phyloP scores from a whole-genome alignment of 768 basidiomycete genomes.

The Boletus vermiculosoides region DNA sequence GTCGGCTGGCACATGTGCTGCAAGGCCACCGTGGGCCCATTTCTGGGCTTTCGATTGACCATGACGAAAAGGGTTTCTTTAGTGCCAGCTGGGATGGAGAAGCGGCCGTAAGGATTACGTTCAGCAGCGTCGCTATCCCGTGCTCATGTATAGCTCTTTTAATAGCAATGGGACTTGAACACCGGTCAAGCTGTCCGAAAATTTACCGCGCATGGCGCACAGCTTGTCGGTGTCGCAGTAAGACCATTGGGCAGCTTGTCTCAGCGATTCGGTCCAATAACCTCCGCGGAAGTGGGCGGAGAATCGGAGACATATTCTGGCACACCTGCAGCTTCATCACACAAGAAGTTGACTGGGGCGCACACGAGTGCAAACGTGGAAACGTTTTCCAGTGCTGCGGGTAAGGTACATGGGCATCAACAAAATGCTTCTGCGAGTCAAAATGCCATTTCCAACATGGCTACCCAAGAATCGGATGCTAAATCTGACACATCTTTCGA shows the following conservation, averaged over 20 bases:
- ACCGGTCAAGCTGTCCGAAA: slow-evolving; percentile 76
- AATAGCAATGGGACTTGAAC: slow-evolving; percentile 97
- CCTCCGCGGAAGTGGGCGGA: slow-evolving; percentile 26
- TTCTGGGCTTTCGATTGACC: slow-evolving; percentile 77
- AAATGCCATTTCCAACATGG: slow-evolving; percentile 23
- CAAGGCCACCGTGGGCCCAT: slow-evolving; percentile 78
- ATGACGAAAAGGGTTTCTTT: slow-evolving; percentile 82
- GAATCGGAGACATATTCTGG: slow-evolving; percentile 20
- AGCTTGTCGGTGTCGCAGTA: slow-evolving; percentile 78
- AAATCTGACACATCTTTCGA: slow-evolving; percentile 83
- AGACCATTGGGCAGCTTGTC: slow-evolving; percentile 55
- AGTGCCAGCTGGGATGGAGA: slow-evolving; percentile 96
- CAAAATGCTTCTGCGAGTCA: slow-evolving; percentile 22
- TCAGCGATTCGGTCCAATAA: slow-evolving; percentile 27
- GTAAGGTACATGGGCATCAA: slow-evolving; percentile 16
- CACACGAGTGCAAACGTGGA: slow-evolving; percentile 25
- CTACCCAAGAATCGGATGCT: slow-evolving; percentile 49
- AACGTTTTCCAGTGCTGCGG: slow-evolving; percentile 15
- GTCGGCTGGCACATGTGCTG: slow-evolving; percentile 61
- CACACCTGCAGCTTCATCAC: slow-evolving; percentile 3
- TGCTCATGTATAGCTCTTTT: slow-evolving; percentile 8
- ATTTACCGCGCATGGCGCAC: slow-evolving; percentile 80
- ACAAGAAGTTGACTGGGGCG: slow-evolving; percentile 13
- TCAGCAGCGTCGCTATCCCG: neutral
- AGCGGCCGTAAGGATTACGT: slow-evolving; percentile 59